These are phyloP conservation scores for Blumeria hordei DNA, from an alignment of 2,329 filamentous ascomycete genomes.

Conservation along the genomic window DNA sequence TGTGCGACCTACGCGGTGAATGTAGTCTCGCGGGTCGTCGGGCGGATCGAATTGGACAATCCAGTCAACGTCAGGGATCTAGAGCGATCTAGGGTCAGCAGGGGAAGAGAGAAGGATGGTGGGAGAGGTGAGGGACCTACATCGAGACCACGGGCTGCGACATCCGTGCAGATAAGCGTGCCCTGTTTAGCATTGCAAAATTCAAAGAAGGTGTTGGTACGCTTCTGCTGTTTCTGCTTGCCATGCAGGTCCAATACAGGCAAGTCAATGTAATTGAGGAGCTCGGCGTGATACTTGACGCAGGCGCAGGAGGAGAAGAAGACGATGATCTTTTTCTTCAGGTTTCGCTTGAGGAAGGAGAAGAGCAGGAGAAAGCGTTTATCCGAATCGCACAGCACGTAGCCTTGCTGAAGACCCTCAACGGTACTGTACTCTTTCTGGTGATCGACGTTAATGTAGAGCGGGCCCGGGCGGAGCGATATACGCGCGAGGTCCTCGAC, in stretches of 20 bases:
- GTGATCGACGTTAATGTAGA: constrained; percentile 95
- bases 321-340: constrained; percentile 82
- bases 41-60: constrained; percentile 91
- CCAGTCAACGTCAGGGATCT: constrained; percentile 88
- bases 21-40: constrained; percentile 75
- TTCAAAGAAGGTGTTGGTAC: constrained; percentile 97
- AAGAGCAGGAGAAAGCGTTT: constrained; percentile 85
- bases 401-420: constrained; percentile 84
- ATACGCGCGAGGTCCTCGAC: constrained; percentile 92
- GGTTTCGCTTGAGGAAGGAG: constrained; percentile 76
- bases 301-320: constrained; percentile 86
- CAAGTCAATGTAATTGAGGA: constrained; percentile 93
- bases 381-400: constrained; percentile 79
- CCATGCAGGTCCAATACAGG: constrained; percentile 71
- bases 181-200: constrained; percentile 71
- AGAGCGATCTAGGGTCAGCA: constrained; percentile 5
- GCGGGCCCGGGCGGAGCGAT: constrained; percentile 66
- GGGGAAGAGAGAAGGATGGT: background rate
- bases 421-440: constrained; percentile 77
- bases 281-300: constrained; percentile 85
- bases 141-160: constrained; percentile 83
- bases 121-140: constrained; percentile 20
- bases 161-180: constrained; percentile 86
- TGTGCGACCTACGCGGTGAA: constrained; percentile 88
- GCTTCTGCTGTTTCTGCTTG: constrained; percentile 96